Evolutionary conservation across 768 basidiomycete genomes (phyloP).

Genomic region (Amanita fuliginea): DNA sequence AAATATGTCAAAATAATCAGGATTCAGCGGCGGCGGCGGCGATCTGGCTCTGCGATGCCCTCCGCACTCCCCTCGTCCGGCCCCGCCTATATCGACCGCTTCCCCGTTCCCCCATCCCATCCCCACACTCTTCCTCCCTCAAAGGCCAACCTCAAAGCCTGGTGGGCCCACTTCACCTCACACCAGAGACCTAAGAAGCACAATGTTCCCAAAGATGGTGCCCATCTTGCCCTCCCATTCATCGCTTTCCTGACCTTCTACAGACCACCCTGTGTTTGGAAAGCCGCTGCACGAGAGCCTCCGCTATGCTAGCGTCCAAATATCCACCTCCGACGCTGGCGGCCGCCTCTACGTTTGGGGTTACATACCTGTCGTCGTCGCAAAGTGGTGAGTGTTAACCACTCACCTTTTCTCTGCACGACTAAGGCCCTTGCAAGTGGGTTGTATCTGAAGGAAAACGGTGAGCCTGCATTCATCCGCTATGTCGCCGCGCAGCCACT

Average conservation of each 20-base stretch:
- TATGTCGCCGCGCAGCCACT: constrained; percentile 1
- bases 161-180: constrained; percentile 73
- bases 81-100: not conserved
- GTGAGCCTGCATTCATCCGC: constrained; percentile 26
- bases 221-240: not conserved
- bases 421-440: constrained; percentile 40
- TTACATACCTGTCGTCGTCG: constrained; percentile 93
- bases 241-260: constrained; percentile 16
- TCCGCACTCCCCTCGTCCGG: constrained; percentile 1
- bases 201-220: constrained; percentile 28
- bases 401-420: not conserved
- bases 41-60: not conserved
- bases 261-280: constrained; percentile 61
- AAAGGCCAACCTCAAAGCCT: constrained; percentile 59
- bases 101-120: not conserved
- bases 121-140: constrained; percentile 21
- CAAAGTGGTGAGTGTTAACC: constrained; percentile 66
- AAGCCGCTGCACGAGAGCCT: constrained; percentile 77
- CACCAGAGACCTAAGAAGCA: constrained; percentile 54
- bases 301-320: constrained; percentile 83
- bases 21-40: not conserved
- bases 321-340: constrained; percentile 76
- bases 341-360: constrained; percentile 89
- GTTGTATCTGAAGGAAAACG: constrained; percentile 88
- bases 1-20: not conserved